These are phyloP conservation scores for Dendrobium nobile DNA, from an alignment of 106 monocot species.

Conservation along the genomic window DNA sequence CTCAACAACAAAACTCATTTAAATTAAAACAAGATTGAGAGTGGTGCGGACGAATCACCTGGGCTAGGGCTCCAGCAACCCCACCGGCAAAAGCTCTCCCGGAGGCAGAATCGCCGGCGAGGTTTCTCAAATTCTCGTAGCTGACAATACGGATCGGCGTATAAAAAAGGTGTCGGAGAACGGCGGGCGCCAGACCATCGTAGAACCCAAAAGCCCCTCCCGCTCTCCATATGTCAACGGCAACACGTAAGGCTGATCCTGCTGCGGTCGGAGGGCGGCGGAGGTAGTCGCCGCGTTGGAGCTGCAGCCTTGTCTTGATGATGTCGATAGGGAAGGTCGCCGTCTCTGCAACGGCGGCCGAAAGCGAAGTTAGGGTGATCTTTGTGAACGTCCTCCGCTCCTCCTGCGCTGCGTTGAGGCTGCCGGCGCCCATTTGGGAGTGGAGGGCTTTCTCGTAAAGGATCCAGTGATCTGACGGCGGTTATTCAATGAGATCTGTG, in stretches of 20 bases:
- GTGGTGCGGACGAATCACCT: conserved; percentile 31
- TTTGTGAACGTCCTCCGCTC: conserved; percentile 2
- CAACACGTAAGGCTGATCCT: conserved; percentile 11
- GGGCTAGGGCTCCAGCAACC: conserved; percentile 61
- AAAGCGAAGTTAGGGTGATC: conserved; percentile 26
- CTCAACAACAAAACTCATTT: neutral
- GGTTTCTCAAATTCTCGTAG: conserved; percentile 53
- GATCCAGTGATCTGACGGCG: neutral
- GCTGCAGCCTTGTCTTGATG: conserved; percentile 79
- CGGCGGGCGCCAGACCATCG: conserved; percentile 64
- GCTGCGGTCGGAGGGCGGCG: neutral
- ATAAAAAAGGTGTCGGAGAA: conserved; percentile 81
- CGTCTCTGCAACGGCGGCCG: conserved; percentile 67
- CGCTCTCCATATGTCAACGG: conserved; percentile 24
- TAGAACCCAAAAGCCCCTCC: conserved; percentile 46
- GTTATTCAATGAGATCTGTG: too few species aligned
- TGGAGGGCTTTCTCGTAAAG: neutral
- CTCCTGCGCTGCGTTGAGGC: neutral
- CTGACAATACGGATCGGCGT: conserved; percentile 76
- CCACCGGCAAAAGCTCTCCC: conserved; percentile 63
- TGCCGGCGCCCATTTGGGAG: neutral
- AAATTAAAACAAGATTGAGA: neutral
- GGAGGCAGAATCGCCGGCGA: conserved; percentile 27
- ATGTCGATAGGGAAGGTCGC: conserved; percentile 79
- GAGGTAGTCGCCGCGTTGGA: conserved; percentile 13